Evolutionary conservation across 495 filamentous ascomycete species (phyloP), one percentile per base, ranked within the genome.

Genomic region (Aspergillus sparsus): DNA sequence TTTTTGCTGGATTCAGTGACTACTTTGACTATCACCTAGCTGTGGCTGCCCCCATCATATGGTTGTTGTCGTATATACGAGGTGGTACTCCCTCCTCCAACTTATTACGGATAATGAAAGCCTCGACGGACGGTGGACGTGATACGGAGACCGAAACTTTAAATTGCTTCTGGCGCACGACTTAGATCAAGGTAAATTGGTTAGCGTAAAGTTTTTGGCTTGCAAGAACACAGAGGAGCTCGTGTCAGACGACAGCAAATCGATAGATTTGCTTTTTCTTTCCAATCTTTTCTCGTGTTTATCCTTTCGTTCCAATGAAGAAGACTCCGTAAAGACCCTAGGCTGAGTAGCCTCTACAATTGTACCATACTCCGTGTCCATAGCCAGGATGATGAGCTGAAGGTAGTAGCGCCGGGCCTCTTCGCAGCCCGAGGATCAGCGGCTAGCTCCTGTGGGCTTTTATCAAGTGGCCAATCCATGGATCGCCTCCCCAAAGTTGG

Each of bases 371-470:
- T 27, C 21, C 21, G 39, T n/a, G 9, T 5, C 13, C 5, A 0
- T 46, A 2, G 12, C 12, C 42, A 15, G 42, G 15, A 46, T 16
- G 15, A 16, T 16, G 42, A 13, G 42, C 42, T 46, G 42, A 46
- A 9, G 21, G 15, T 47, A 18, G 44, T 47, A 47, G 44, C 15
- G 44, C 27, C 44, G 44, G 44, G 15, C 44, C 16, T 47, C 9
- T 47, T 7, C 21, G 21, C 15, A n/a, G 54, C 55, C 61, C 61
- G 57, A 60, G 39, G 57, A 60, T 60, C 57, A 50, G 47, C 49
- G 47, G 27, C 57, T 59, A 53, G 18, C 55, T 49, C n/a, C 37
- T 41, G 37, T 8, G 7, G 37, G n/a, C 37, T 41, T 27, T 27
- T 10, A 8, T 13, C 45, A 13, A 47, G 16, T 18, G 3, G 13